Conservation (phyloP, 495 filamentous ascomycete species). For the Lentithecium fluviatile region DNA sequence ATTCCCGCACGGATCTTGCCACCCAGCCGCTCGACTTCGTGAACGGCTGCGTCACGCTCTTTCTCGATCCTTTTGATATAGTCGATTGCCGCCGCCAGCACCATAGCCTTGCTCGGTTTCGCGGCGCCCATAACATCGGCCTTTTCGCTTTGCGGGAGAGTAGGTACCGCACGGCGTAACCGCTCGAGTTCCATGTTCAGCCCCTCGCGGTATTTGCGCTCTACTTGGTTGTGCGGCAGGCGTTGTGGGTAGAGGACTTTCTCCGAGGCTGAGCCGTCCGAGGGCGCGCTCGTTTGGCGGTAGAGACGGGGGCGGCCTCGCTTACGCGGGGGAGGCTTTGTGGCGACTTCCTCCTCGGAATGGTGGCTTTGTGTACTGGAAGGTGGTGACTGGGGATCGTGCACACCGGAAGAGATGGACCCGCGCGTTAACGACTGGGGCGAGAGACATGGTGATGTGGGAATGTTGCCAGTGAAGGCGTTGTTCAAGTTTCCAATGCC, state of each 20-base stretch:
- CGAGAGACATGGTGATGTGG: too few relatives aligned
- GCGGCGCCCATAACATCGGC: neutral
- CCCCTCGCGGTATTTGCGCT: slow-evolving; percentile 31
- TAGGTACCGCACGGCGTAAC: slow-evolving; percentile 15
- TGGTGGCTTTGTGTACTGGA: too few relatives aligned
- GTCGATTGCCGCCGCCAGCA: slow-evolving; percentile 16
- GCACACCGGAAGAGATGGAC: too few relatives aligned
- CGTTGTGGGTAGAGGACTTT: neutral
- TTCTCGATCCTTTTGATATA: slow-evolving; percentile 12
- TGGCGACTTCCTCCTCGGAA: too few relatives aligned
- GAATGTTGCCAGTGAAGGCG: too few relatives aligned
- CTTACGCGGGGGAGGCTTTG: neutral
- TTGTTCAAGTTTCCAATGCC: too few relatives aligned
- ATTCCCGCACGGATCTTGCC: too few relatives aligned
- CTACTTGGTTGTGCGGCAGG: slow-evolving; percentile 33
- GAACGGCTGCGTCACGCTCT: neutral
- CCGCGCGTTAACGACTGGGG: too few relatives aligned
- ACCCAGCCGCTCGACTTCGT: too few relatives aligned
- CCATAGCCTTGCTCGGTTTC: slow-evolving; percentile 13
- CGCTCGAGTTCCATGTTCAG: slow-evolving; percentile 30
- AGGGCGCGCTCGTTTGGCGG: neutral
- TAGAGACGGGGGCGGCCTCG: neutral
- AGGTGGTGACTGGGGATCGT: too few relatives aligned
- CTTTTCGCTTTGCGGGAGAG: neutral
- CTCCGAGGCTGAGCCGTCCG: neutral